These are phyloP conservation scores for Syncephalastrum monosporum DNA, from an alignment of 371 early-diverging fungal genomes.

Conservation along the genomic window DNA sequence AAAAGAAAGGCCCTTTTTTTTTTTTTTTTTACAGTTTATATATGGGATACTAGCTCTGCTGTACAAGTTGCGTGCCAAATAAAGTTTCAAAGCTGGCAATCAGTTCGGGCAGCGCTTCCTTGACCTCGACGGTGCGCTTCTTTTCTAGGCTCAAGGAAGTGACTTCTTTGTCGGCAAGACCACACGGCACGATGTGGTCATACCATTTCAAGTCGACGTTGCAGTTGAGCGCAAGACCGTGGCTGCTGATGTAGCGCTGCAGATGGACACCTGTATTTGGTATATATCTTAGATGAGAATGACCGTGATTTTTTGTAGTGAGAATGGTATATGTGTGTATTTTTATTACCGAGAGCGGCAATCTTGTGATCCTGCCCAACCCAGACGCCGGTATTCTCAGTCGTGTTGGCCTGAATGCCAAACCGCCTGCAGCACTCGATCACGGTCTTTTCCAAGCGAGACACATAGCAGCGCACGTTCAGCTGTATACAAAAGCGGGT, in stretches of 20 bases:
- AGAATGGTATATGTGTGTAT: not conserved
- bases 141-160: conserved; percentile 71
- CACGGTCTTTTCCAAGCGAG: conserved; percentile 72
- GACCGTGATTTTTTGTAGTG: not conserved
- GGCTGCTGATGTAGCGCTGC: conserved; percentile 85
- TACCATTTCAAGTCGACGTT: conserved; percentile 85
- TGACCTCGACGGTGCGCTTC: conserved; percentile 8
- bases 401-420: conserved; percentile 67
- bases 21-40: too few relatives aligned
- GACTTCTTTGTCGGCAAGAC: conserved; percentile 73
- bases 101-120: conserved; percentile 24
- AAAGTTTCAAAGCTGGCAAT: conserved; percentile 28
- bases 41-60: too few relatives aligned
- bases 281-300: not conserved
- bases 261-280: conserved; percentile 77
- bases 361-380: conserved; percentile 71
- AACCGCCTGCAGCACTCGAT: conserved; percentile 69
- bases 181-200: conserved; percentile 89
- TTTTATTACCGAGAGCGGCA: conserved; percentile 61
- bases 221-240: conserved; percentile 94
- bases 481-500: conserved; percentile 31
- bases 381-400: conserved; percentile 88
- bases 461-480: conserved; percentile 79
- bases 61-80: conserved; percentile 28
- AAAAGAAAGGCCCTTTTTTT: too few relatives aligned